Evolutionary conservation across 2,329 filamentous ascomycete genomes (phyloP).

Genomic region (Neopestalotiopsis sp.): DNA sequence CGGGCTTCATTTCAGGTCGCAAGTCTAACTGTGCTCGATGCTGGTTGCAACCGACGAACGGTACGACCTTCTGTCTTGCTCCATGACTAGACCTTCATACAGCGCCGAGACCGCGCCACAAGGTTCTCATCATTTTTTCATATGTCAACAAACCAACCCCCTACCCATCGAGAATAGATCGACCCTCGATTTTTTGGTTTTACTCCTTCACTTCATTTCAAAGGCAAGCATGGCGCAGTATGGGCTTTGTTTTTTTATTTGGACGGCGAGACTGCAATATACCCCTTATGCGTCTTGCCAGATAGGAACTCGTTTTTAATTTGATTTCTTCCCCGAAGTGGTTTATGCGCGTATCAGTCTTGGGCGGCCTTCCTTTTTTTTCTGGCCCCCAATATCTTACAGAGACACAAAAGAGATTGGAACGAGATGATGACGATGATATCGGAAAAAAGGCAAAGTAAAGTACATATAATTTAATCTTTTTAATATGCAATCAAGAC

Average conservation of each 20-base stretch:
- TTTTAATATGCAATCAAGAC: not conserved
- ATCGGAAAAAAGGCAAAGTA: not conserved
- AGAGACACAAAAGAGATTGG: not conserved
- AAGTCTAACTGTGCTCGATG: not conserved
- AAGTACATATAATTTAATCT: not conserved
- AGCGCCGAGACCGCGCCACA: not conserved
- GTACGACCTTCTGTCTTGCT: not conserved
- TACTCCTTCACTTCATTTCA: conserved; percentile 1
- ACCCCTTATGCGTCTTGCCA: conserved; percentile 8
- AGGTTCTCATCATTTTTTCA: conserved; percentile 3
- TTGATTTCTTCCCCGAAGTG: not conserved
- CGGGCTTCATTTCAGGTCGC: not conserved
- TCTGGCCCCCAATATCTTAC: not conserved
- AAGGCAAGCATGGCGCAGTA: not conserved
- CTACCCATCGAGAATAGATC: not conserved
- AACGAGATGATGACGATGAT: not conserved
- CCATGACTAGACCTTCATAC: not conserved
- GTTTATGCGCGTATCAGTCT: not conserved
- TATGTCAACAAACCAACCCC: not conserved
- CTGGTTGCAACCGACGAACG: not conserved
- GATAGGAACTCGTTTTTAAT: not conserved
- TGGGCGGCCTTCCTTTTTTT: not conserved
- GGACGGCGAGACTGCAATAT: conserved; percentile 9
- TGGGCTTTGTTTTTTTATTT: conserved; percentile 3
- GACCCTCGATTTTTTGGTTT: not conserved